A percentile compares a stretch with the other conserved stretches of the same genome.
Conservation (phyloP, 1,284 basidiomycete species). For the Trametes hirsuta region DNA sequence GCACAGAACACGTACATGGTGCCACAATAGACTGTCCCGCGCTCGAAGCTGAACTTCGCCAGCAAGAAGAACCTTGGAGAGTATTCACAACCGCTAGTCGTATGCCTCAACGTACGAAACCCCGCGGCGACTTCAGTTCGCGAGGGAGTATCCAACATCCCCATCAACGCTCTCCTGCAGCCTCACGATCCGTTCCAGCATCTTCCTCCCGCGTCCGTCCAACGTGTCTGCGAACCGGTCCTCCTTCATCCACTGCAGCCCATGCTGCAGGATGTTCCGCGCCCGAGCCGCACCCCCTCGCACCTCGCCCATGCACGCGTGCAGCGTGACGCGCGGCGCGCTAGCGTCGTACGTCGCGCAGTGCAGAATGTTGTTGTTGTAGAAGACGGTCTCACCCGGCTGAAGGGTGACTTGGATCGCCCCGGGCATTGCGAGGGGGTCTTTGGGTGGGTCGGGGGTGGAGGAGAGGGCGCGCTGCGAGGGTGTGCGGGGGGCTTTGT, state of each 20-base stretch:
- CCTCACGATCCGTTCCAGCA: constrained; percentile 63
- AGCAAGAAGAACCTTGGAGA: no score
- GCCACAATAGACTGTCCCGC: no score
- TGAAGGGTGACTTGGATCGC: constrained; percentile 61
- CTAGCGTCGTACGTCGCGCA: constrained; percentile 66
- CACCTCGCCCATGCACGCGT: constrained; percentile 71
- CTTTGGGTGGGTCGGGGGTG: constrained; percentile 54
- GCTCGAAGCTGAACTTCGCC: no score
- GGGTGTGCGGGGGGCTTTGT: constrained; percentile 59
- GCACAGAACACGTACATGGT: no score
- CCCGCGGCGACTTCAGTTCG: constrained; percentile 25
- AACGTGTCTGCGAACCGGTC: constrained; percentile 55
- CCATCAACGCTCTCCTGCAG: constrained; percentile 55
- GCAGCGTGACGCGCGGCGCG: constrained; percentile 68
- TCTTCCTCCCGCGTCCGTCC: constrained; percentile 50
- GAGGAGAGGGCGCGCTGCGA: constrained; percentile 63
- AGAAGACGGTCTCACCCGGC: constrained; percentile 80
- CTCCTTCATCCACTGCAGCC: constrained; percentile 74
- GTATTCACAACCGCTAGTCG: no score
- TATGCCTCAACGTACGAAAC: no score
- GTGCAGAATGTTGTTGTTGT: constrained; percentile 83
- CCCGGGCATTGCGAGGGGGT: constrained; percentile 74
- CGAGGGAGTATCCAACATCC: constrained; percentile 57
- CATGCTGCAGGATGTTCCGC: constrained; percentile 82
- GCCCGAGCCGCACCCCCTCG: constrained; percentile 68